Evolutionary conservation across 352 stramenopile species (phyloP).

Genomic region (Globisporangium apiculatum): DNA sequence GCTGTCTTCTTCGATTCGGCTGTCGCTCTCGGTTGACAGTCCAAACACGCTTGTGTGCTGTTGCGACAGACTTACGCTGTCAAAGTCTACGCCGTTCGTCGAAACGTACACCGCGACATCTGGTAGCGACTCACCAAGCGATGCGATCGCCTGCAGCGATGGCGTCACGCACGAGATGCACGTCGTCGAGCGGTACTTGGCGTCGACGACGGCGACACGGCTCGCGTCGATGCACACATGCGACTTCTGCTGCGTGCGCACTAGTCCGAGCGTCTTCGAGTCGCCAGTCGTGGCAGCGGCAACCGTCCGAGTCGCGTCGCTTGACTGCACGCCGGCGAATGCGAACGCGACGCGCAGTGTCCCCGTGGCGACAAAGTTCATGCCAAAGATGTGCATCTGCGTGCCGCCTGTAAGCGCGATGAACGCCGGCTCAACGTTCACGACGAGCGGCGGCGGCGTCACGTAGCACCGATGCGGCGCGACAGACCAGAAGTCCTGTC

Average conservation of each 20-base stretch:
- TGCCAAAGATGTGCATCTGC: slow-evolving; percentile 29
- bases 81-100: slow-evolving; percentile 52
- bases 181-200: slow-evolving; percentile 41
- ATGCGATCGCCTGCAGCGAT: slow-evolving; percentile 19
- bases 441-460: slow-evolving; percentile 25
- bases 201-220: slow-evolving; percentile 35
- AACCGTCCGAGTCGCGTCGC: background rate
- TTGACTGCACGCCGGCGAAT: slow-evolving; percentile 4
- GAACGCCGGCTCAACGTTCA: slow-evolving; percentile 32
- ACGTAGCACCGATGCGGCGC: slow-evolving; percentile 29
- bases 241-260: background rate
- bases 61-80: slow-evolving; percentile 46
- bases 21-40: background rate
- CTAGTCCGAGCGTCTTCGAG: background rate
- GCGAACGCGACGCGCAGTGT: slow-evolving; percentile 41
- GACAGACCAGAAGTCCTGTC: slow-evolving; percentile 54
- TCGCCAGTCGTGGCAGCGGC: too few relatives aligned
- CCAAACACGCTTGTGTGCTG: slow-evolving; percentile 14
- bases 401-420: slow-evolving; percentile 36
- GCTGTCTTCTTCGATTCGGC: slow-evolving; percentile 8
- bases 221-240: slow-evolving; percentile 32
- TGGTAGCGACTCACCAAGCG: background rate
- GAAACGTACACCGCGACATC: slow-evolving; percentile 38
- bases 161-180: slow-evolving; percentile 37
- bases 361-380: slow-evolving; percentile 43